Evolutionary conservation across 2,329 filamentous ascomycete species (phyloP), one percentile per base, ranked within the genome.

Genomic region (Penicillium sp.): DNA sequence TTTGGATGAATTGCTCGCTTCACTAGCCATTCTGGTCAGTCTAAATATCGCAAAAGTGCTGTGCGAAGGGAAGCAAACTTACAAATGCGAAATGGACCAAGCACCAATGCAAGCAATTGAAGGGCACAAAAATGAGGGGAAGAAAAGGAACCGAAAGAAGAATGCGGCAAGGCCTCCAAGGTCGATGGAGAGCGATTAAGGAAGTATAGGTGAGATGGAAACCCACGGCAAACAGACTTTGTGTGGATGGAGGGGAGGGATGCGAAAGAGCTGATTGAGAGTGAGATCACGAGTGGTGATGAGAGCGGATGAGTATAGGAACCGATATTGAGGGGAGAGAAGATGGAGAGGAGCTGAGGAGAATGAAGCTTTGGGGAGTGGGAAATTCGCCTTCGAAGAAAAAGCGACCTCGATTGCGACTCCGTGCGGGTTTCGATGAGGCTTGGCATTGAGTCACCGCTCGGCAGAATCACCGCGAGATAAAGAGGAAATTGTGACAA

Each of bases 31-130:
- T 25, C 25, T 40, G 32, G 52, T 59, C 37, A 59, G 47, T 45
- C 27, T 34, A 26, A 32, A 36, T 36, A 31, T 46, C 32, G 27
- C 32, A 33, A 29, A 30, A 32, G 16, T 26, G 13, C 20, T 25
- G 29, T 6, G 34, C 17, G 27, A 30, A 13, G 31, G 32, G 42
- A 35, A 30, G 17, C 12, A 26, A 32, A 57, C 56, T 50, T 42
- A 59, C 56, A 56, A 39, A 57, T 56, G 55, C 56, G 52, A 57
- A 45, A 46, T 48, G 40, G 32, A 54, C 48, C 35, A 47, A 41
- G 32, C 35, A 49, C 25, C 41, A 52, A 47, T 48, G 48, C 42
- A 45, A 47, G 30, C 41, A 51, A 49, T 51, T 51, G 43, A 42
- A 41, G 35, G 39, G 18, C 18, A 30, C 38, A 37, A 34, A 44